These are phyloP conservation scores for Arachnomyces sp. DNA, from an alignment of 2,329 filamentous ascomycete genomes.

Conservation along the genomic window DNA sequence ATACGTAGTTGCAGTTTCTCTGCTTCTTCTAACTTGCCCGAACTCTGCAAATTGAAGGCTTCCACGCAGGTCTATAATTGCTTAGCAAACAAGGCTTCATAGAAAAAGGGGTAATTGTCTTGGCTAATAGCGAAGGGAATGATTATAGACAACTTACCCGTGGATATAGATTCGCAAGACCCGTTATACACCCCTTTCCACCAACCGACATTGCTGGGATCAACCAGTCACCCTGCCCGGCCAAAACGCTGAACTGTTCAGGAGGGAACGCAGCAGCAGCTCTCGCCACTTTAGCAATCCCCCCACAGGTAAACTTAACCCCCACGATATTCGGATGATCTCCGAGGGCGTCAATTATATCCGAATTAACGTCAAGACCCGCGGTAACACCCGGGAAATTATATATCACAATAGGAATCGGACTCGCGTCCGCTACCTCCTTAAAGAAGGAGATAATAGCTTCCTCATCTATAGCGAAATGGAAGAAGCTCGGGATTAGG, in stretches of 20 bases:
- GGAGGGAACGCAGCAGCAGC: slow-evolving; percentile 28
- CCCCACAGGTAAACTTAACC: slow-evolving; percentile 31
- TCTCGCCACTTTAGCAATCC: slow-evolving; percentile 35
- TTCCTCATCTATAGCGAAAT: slow-evolving; percentile 53
- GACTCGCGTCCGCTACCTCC: slow-evolving; percentile 48
- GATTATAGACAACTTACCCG: slow-evolving; percentile 24
- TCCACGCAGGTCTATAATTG: slow-evolving; percentile 33
- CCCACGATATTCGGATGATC: slow-evolving; percentile 28
- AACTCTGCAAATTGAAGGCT: slow-evolving; percentile 41
- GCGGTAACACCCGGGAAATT: slow-evolving; percentile 39
- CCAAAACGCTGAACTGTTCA: slow-evolving; percentile 30
- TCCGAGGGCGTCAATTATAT: slow-evolving; percentile 24
- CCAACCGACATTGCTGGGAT: slow-evolving; percentile 52
- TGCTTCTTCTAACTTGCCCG: slow-evolving; percentile 42
- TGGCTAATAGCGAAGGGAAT: neutral
- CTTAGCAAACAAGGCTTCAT: neutral
- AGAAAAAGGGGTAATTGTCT: neutral
- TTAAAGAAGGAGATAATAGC: slow-evolving; percentile 55
- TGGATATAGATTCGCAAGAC: slow-evolving; percentile 55
- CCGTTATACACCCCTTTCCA: slow-evolving; percentile 54
- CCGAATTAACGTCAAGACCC: slow-evolving; percentile 38
- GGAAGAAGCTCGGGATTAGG: slow-evolving; percentile 65
- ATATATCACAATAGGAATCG: slow-evolving; percentile 41
- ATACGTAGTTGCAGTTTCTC: slow-evolving; percentile 43
- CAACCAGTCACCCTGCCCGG: slow-evolving; percentile 37